Evolutionary conservation across 2,329 filamentous ascomycete species (phyloP), one percentile per base, ranked within the genome.

Genomic region (Pseudocercospora musae): DNA sequence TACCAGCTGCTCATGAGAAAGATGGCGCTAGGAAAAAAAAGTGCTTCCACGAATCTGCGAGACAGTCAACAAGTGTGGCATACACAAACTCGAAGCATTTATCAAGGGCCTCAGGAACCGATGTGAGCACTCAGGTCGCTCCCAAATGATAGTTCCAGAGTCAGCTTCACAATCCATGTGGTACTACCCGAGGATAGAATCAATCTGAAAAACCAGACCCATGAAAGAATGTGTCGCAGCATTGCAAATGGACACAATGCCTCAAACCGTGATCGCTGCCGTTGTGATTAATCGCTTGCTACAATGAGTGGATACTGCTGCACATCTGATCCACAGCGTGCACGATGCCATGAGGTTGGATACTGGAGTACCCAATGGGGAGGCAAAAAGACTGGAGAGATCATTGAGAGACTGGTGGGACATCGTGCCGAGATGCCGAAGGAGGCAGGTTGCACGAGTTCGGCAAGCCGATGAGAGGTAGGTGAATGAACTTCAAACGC

Each of bases 1-100:
- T 83, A 84, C 79, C 80, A 83, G 0, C 75, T 79, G 4, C 75
- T 77, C 79, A 82, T 79, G 2, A 81, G 58, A 48, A 81, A 79
- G 1, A 83, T 73, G 0, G 79, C 80, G 21, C 76, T 76, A 10
- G 82, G 81, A 54, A 83, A 83, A 66, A 81, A 84, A 0, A 81
- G 81, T 0, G 84, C 82, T 65, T 85, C 82, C 0, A 73, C 73
- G 15, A 81, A 76, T 46, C 42, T 37, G 13, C 33, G 33, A 15
- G 33, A 4, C 3, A 15, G 15, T 37, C 33, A 37, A 4, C 80
- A n/a, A 1, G 13, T n/a, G 33, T 33, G 31, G 11, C 31, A 33
- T 33, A 33, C 31, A 11, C n/a, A n/a, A n/a, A n/a, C n/a, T n/a
- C n/a, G n/a, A n/a, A n/a, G n/a, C n/a, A n/a, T n/a, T n/a, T n/a